Conservation (phyloP, 768 basidiomycete genomes). For the Rhodocollybia butyracea region DNA sequence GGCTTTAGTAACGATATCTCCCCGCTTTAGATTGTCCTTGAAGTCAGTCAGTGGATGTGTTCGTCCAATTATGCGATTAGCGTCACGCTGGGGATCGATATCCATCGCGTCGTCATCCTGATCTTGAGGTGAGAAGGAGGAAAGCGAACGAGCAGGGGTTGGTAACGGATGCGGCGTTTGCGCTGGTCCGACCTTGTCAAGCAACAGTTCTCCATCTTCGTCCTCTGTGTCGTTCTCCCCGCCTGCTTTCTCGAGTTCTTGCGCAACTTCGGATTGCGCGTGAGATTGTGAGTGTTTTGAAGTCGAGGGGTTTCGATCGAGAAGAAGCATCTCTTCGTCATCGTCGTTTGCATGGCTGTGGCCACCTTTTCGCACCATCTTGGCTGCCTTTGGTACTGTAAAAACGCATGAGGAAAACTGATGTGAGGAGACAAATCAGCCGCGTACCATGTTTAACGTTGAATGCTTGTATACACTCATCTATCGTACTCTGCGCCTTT, state of each 20-base stretch:
- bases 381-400: slow-evolving; percentile 62
- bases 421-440: background rate
- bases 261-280: slow-evolving; percentile 25
- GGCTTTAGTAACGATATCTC: slow-evolving; percentile 82
- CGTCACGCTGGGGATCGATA: slow-evolving; percentile 51
- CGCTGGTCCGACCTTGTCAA: slow-evolving; percentile 17
- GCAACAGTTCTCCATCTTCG: slow-evolving; percentile 34
- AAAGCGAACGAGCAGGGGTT: slow-evolving; percentile 53
- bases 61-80: slow-evolving; percentile 74
- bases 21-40: slow-evolving; percentile 59
- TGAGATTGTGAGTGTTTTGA: slow-evolving; percentile 4
- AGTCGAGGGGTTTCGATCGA: slow-evolving; percentile 37
- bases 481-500: slow-evolving; percentile 49
- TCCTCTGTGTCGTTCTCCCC: slow-evolving; percentile 57
- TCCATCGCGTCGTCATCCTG: slow-evolving; percentile 22
- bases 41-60: slow-evolving; percentile 79
- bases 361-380: slow-evolving; percentile 54
- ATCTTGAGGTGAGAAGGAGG: slow-evolving; percentile 17
- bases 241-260: slow-evolving; percentile 18
- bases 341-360: slow-evolving; percentile 64
- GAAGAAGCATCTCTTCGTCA: slow-evolving; percentile 54
- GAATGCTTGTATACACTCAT: slow-evolving; percentile 61
- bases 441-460: slow-evolving; percentile 73
- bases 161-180: slow-evolving; percentile 31
- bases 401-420: background rate